phyloP scores from a whole-genome alignment of 257 asterid genomes.

The Fraxinus cuspidata region DNA sequence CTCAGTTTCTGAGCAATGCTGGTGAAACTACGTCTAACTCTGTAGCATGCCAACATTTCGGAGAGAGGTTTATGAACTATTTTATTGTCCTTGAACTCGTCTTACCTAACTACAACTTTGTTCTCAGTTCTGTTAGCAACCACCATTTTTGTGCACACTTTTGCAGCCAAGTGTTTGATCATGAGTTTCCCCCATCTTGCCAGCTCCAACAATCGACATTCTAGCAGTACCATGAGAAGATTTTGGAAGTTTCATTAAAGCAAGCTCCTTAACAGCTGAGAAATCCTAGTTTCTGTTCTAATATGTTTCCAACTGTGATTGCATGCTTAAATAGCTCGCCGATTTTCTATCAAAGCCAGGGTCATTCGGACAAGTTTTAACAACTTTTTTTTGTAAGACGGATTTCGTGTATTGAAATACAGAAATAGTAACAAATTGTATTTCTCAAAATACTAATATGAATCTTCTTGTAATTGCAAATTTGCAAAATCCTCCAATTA shows the following conservation, averaged over 20 bases:
- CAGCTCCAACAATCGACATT: conserved; percentile 85
- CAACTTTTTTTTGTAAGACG: too few species aligned
- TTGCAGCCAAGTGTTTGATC: conserved; percentile 75
- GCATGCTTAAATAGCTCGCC: conserved; percentile 50
- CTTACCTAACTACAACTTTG: conserved; percentile 52
- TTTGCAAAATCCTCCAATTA: too few species aligned
- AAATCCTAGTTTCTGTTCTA: conserved; percentile 46
- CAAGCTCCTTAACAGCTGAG: conserved; percentile 57
- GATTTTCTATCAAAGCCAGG: conserved; percentile 50
- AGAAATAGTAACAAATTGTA: too few species aligned
- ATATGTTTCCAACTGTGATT: conserved; percentile 50
- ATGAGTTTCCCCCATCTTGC: conserved; percentile 97
- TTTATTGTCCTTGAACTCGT: conserved; percentile 65
- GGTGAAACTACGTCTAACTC: conserved; percentile 82
- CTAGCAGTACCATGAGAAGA: conserved; percentile 44
- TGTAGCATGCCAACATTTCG: conserved; percentile 56
- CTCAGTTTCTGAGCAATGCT: conserved; percentile 64
- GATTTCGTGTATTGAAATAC: too few species aligned
- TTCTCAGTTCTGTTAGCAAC: conserved; percentile 79
- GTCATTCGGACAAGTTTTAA: conserved; percentile 40
- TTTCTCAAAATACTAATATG: too few species aligned
- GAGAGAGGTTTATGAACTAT: conserved; percentile 62
- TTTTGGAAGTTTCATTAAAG: conserved; percentile 69
- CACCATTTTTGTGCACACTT: conserved; percentile 70
- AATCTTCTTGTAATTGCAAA: too few species aligned